Conservation (phyloP, 495 filamentous ascomycete genomes). For the Neurospora sp. region DNA sequence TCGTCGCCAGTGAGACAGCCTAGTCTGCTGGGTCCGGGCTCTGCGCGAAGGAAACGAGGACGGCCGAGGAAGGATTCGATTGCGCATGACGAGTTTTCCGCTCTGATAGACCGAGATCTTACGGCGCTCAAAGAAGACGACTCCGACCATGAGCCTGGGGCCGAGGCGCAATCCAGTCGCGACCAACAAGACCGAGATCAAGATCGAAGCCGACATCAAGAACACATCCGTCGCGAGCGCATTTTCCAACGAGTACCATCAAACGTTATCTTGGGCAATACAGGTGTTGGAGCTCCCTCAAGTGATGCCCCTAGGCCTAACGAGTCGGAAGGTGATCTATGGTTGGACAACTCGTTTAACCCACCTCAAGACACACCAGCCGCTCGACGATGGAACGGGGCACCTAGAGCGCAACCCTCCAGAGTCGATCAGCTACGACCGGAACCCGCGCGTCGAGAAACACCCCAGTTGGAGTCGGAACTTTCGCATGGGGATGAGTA, state of each 20-base stretch:
- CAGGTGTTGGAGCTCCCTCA: not conserved
- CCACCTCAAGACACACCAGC: not conserved
- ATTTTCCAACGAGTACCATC: not conserved
- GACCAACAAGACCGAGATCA: not conserved
- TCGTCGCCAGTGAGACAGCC: conserved; percentile 12
- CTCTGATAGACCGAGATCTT: conserved; percentile 5
- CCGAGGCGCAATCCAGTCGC: not conserved
- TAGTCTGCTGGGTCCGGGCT: conserved; percentile 3
- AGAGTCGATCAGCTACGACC: not conserved
- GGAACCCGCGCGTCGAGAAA: not conserved
- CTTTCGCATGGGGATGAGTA: conserved; percentile 5
- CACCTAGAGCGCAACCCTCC: not conserved
- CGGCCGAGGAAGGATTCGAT: conserved; percentile 18
- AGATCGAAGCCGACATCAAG: not conserved
- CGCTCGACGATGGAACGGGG: not conserved
- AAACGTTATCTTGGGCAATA: not conserved
- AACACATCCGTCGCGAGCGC: not conserved
- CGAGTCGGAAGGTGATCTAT: not conserved
- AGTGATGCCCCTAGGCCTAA: not conserved
- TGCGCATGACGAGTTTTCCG: conserved; percentile 8
- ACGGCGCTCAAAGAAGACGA: conserved; percentile 2
- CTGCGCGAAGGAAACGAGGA: conserved; percentile 21
- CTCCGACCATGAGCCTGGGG: not conserved
- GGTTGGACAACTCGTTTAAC: not conserved
- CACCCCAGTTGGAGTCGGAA: conserved; percentile 7